A percentile compares a stretch with the other conserved stretches of the same genome.
Conservation (phyloP, 192 early-diverging fungal genomes). For the Lunasporangiospora selenospora region DNA sequence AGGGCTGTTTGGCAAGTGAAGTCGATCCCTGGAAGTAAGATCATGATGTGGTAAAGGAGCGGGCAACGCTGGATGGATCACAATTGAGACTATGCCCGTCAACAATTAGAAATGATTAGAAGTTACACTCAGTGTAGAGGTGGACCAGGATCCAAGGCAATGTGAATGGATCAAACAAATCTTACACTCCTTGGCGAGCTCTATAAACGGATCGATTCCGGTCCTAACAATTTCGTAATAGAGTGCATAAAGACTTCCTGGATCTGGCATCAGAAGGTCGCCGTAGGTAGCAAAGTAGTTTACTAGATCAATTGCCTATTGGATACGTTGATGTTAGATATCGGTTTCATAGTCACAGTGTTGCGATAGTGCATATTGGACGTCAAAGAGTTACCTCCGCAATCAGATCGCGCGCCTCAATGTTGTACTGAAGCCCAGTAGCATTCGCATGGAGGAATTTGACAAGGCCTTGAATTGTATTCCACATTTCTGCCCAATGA, state of each 20-base stretch:
- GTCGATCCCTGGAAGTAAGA: slow-evolving; percentile 36
- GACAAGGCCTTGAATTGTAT: slow-evolving; percentile 49
- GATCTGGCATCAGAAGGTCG: slow-evolving; percentile 57
- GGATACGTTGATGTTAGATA: neutral
- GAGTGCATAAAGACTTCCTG: slow-evolving; percentile 55
- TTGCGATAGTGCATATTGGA: neutral
- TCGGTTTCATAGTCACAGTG: neutral
- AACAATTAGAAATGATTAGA: neutral
- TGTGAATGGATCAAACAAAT: neutral
- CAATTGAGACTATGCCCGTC: slow-evolving; percentile 22
- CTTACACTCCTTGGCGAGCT: slow-evolving; percentile 42
- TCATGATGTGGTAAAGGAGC: slow-evolving; percentile 41
- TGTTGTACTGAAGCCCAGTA: slow-evolving; percentile 33
- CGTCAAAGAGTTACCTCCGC: slow-evolving; percentile 38
- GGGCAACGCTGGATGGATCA: slow-evolving; percentile 23
- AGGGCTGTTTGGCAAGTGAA: slow-evolving; percentile 25
- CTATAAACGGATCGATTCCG: slow-evolving; percentile 28
- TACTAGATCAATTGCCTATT: slow-evolving; percentile 50
- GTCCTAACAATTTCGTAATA: slow-evolving; percentile 63
- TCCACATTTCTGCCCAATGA: slow-evolving; percentile 64
- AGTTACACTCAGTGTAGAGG: no score
- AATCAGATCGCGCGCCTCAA: slow-evolving; percentile 42
- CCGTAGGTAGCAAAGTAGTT: slow-evolving; percentile 58
- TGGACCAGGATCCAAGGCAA: neutral
- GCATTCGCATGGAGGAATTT: slow-evolving; percentile 52